These are phyloP conservation scores for Sugiyamaella japonica DNA, from an alignment of 1,139 yeast species.

Conservation along the genomic window DNA sequence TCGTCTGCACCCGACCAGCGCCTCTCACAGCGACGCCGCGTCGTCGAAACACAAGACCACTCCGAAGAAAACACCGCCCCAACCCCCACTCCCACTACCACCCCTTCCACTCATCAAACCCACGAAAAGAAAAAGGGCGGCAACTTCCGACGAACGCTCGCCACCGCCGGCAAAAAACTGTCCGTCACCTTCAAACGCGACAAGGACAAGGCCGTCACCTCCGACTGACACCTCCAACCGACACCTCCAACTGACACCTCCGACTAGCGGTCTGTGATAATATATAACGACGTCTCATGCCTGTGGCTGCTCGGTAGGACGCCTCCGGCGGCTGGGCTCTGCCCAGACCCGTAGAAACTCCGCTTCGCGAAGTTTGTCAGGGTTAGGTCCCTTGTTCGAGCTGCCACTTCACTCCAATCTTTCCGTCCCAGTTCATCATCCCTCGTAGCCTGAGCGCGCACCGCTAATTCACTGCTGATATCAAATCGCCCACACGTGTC, in stretches of 20 bases:
- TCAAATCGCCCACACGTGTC: no score
- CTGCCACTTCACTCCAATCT: conserved; percentile 4
- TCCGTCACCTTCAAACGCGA: conserved; percentile 22
- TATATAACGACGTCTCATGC: background rate
- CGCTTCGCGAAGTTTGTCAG: background rate
- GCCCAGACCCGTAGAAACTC: background rate
- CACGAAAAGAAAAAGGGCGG: conserved; percentile 17
- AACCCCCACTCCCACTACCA: background rate
- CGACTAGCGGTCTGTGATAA: background rate
- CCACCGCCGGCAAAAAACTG: conserved; percentile 25
- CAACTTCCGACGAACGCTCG: conserved; percentile 19
- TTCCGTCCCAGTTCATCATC: no score
- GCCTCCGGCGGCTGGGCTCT: background rate
- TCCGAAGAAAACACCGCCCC: background rate
- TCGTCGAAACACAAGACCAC: background rate
- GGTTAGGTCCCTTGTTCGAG: background rate
- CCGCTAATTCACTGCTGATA: background rate
- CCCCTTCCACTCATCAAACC: background rate
- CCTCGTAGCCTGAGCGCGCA: no score
- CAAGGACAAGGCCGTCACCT: conserved; percentile 16
- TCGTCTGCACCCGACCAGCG: conserved; percentile 9
- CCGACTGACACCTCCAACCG: conserved; percentile 3
- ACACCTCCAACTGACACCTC: conserved; percentile 10
- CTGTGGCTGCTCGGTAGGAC: background rate
- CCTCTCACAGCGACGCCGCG: conserved; percentile 8